Evolutionary conservation across 441 rosid genomes (phyloP).

Genomic region (Bruguiera hainesii): DNA sequence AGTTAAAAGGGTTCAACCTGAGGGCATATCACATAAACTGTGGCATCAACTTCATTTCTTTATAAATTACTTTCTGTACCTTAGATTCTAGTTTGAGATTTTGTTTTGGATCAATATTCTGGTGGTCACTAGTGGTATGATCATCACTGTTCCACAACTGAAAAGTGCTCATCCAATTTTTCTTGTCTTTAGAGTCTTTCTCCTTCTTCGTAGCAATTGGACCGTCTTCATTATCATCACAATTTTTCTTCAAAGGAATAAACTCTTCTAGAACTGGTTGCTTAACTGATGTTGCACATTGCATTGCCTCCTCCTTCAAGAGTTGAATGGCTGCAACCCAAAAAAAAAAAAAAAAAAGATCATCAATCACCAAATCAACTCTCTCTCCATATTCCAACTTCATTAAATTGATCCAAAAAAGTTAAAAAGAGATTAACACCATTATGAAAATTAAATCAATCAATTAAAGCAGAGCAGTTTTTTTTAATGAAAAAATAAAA

Average conservation of each 20-base stretch:
- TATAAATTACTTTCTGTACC: conserved; percentile 34
- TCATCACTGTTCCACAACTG: conserved; percentile 69
- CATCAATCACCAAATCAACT: conserved; percentile 6
- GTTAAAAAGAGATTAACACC: too few species aligned
- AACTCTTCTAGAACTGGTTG: conserved; percentile 77
- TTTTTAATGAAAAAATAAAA: neutral
- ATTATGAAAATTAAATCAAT: neutral
- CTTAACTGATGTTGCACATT: conserved; percentile 35
- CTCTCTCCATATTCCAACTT: neutral
- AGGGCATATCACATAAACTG: neutral
- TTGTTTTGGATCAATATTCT: conserved; percentile 28
- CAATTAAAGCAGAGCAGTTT: neutral
- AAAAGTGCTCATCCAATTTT: conserved; percentile 68
- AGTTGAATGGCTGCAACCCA: conserved; percentile 56
- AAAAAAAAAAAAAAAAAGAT: neutral
- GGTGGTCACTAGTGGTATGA: conserved; percentile 20
- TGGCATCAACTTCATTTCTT: neutral
- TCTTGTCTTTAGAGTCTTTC: conserved; percentile 47
- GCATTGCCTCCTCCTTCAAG: conserved; percentile 53
- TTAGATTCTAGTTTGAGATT: conserved; percentile 37
- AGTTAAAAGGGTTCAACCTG: neutral
- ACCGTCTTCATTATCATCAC: conserved; percentile 25
- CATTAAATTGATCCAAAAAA: neutral
- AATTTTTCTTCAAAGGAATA: conserved; percentile 55
- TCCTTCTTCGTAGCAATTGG: conserved; percentile 25